These are phyloP conservation scores for Trichoderma atrobrunneum DNA, from an alignment of 2,329 filamentous ascomycete species.

Conservation along the genomic window DNA sequence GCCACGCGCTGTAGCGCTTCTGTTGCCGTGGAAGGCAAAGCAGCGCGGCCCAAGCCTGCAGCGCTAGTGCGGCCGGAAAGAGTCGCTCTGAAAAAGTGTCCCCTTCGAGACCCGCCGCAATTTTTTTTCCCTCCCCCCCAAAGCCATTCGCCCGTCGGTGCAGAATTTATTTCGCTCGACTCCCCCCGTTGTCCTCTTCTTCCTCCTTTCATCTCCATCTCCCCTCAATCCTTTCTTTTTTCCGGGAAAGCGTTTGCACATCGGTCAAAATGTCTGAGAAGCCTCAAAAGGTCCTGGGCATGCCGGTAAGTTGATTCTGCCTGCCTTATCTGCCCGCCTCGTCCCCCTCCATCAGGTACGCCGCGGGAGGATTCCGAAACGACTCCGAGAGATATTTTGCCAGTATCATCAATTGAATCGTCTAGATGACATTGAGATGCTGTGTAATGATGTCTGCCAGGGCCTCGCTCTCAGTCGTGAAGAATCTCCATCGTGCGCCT, in stretches of 20 bases:
- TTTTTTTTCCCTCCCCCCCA: slow-evolving; percentile 47
- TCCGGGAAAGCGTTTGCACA: slow-evolving; percentile 40
- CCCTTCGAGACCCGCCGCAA: slow-evolving; percentile 45
- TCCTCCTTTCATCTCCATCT: slow-evolving; percentile 51
- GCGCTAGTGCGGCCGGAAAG: slow-evolving; percentile 39
- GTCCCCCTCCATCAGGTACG: slow-evolving; percentile 23
- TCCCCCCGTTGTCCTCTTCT: slow-evolving; percentile 41
- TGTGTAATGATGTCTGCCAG: not conserved
- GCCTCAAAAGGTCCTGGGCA: slow-evolving; percentile 61
- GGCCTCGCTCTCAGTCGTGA: not conserved
- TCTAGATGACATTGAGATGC: not conserved
- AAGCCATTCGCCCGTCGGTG: slow-evolving; percentile 45
- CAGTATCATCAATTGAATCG: slow-evolving; percentile 24
- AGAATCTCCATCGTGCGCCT: not conserved
- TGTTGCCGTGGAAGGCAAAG: slow-evolving; percentile 33
- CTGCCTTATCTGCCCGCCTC: slow-evolving; percentile 28
- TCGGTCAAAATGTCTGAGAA: slow-evolving; percentile 55
- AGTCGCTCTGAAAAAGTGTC: slow-evolving; percentile 42
- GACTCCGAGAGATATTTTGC: slow-evolving; percentile 7
- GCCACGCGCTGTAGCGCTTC: slow-evolving; percentile 22
- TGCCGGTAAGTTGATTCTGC: slow-evolving; percentile 55
- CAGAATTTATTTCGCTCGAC: slow-evolving; percentile 45
- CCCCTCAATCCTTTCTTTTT: slow-evolving; percentile 59
- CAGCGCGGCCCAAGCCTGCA: slow-evolving; percentile 20
- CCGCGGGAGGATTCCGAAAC: slow-evolving; percentile 6